Base-by-base conservation (phyloP, 306 rosid genomes). In the Lotus japonicus region DNA sequence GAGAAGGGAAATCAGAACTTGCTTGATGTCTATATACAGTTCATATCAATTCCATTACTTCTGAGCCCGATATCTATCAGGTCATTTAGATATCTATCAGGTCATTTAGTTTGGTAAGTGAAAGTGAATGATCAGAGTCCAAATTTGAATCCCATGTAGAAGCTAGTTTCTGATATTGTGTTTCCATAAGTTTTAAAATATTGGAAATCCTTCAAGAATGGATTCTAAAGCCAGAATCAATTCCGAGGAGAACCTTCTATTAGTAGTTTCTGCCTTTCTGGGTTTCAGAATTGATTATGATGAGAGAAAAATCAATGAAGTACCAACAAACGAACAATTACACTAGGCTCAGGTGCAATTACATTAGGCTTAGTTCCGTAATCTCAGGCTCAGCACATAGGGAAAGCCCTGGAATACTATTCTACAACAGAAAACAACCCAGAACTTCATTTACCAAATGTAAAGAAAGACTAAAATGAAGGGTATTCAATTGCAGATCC, bases 351-450 rank as follows among this genome's bases (percentile, higher is more conserved):
- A 45, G 71, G n/a, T n/a, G 50, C 8, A 60, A 41, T 11, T 15
- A 55, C 52, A 45, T 17, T 42, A 38, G 33, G 8, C 45, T 33
- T 1, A 45, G 71, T 56, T 45, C 48, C 44, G 49, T 31, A 44
- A 39, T 68, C 71, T 58, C 19, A 44, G 31, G 64, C 71, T 58
- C 50, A 13, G 16, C 45, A 64, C 71, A 57, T 23, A 73, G 54
- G 28, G 41, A 21, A 28, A 66, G 53, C 49, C 60, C 49, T 35
- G 1, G 35, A 11, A 68, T 58, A 53, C 67, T 23, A 18, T 31
- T 67, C 23, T 33, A 58, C 56, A 70, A 45, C 61, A 36, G 58
- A 58, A 63, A 54, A 78, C 70, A 73, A 16, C 36, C 9, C 72
- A 57, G 46, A 56, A 64, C 58, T 48, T 11, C 42, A 80, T 21